phyloP scores from a whole-genome alignment of 73 alveolate species.

The Stentor coeruleus region DNA sequence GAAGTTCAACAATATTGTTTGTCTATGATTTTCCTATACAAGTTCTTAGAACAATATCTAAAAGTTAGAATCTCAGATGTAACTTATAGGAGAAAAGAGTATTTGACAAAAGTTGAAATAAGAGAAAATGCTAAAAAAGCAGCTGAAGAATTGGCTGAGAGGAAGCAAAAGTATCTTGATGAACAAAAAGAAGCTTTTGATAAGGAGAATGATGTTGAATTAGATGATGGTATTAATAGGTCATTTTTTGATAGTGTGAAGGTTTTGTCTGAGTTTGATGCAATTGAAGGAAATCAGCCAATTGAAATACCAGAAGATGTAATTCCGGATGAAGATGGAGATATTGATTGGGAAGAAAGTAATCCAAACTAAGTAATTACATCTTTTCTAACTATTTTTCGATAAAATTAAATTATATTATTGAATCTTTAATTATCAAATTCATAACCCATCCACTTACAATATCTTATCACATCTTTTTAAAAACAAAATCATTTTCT shows the following conservation, averaged over 20 bases:
- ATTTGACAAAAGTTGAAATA: constrained; percentile 48
- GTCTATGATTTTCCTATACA: constrained; percentile 58
- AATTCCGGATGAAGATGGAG: constrained; percentile 15
- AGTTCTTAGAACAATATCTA: constrained; percentile 52
- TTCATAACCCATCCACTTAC: no score
- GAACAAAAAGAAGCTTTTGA: constrained; percentile 25
- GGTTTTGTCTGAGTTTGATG: constrained; percentile 55
- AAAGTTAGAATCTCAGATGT: constrained; percentile 69
- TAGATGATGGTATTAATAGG: constrained; percentile 36
- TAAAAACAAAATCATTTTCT: no score
- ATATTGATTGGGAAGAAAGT: constrained; percentile 19
- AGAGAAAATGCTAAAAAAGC: constrained; percentile 50
- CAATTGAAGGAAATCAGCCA: constrained; percentile 58
- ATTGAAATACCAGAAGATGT: constrained; percentile 59
- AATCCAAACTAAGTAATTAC: no score
- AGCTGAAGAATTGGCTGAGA: constrained; percentile 40
- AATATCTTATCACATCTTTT: no score
- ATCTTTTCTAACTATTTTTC: no score
- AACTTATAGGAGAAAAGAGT: constrained; percentile 35
- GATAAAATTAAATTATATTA: no score
- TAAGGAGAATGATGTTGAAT: neutral
- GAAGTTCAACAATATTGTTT: constrained; percentile 14
- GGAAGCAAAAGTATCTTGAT: constrained; percentile 32
- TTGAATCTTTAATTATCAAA: no score
- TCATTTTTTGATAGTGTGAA: constrained; percentile 56